Base-by-base conservation (phyloP, 2,329 filamentous ascomycete species). In the Xylaria sp. region DNA sequence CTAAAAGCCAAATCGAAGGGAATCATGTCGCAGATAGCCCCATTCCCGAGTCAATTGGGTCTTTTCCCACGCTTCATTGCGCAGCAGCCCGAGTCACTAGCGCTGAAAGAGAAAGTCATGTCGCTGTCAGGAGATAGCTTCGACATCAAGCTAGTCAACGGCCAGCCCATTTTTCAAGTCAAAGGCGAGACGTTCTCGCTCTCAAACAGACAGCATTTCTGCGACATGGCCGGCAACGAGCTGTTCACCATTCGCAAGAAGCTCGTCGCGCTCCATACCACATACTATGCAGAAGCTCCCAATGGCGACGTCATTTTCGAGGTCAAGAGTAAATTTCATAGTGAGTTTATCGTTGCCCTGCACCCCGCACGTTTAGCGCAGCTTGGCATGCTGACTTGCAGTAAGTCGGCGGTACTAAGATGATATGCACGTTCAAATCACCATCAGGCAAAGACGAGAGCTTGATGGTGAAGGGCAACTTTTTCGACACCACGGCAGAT, bases 101-200 rank as follows among this genome's bases (percentile, higher is more conserved):
- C 87, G 1, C 80, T 92, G 58, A 87, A 85, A 73, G 89, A 92
- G 74, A 89, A 88, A 73, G 81, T 90, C 20, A 77, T 89, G 66
- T 90, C 89, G 3, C 79, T 90, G 9, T 85, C 85, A 1, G 88
- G 88, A 66, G 89, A 92, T 79, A 87, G 84, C 77, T 92, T 91
- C 79, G 86, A 87, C 71, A 86, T 89, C 2, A 85, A 84, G 63
- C 83, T 86, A 5, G 79, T 83, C 53, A 84, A 83, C 67, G 88
- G 88, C 26, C 80, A 83, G 26, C 83, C 86, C 0, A 73, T 90
- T 38, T 78, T 90, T 70, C 83, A 84, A 70, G 85, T 90, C 51
- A 80, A 88, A 70, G 88, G 88, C 72, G 85, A 86, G 65, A 75
- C 84, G 68, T 73, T 88, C 71, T 83, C 84, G 11, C 74, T 89